Percentiles rank a stretch among this genome's conserved stretches.
Evolutionary conservation across 345 rosid species (phyloP).

Genomic region (Populus tremula): DNA sequence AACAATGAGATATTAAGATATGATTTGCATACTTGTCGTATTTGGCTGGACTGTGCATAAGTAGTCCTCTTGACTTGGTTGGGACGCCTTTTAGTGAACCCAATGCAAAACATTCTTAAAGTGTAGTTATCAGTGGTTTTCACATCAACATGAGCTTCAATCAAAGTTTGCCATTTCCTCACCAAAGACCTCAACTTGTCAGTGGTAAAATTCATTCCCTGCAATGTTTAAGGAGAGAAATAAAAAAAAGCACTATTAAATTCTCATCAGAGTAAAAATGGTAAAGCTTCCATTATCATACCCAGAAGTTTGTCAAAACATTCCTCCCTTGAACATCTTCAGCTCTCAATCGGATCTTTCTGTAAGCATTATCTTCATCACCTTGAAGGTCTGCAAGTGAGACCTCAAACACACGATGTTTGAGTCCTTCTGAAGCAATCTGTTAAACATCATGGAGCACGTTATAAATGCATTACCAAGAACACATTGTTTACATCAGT

Average conservation of each 20-base stretch:
- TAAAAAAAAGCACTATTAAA: not conserved
- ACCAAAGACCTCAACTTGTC: conserved; percentile 97
- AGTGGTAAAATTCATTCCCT: conserved; percentile 96
- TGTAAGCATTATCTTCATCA: conserved; percentile 81
- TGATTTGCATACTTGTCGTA: conserved; percentile 56
- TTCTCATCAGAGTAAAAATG: not conserved
- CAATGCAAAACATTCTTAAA: conserved; percentile 86
- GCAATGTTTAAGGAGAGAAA: not conserved
- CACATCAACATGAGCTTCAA: conserved; percentile 93
- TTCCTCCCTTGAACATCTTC: conserved; percentile 93
- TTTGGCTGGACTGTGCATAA: conserved; percentile 94
- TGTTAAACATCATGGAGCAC: conserved; percentile 12
- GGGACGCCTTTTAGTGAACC: conserved; percentile 86
- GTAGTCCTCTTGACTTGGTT: conserved; percentile 94
- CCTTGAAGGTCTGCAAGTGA: conserved; percentile 86
- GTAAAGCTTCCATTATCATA: conserved; percentile 20
- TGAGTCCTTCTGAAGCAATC: conserved; percentile 98
- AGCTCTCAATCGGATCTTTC: conserved; percentile 90
- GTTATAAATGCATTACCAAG: not conserved
- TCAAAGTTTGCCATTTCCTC: conserved; percentile 88
- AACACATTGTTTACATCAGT: too few relatives aligned
- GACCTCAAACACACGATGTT: conserved; percentile 84
- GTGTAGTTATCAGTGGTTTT: conserved; percentile 90
- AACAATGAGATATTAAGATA: not conserved
- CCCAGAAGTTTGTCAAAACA: conserved; percentile 95